These are phyloP conservation scores for Tuber calosporum DNA, from an alignment of 495 filamentous ascomycete genomes.

Conservation along the genomic window DNA sequence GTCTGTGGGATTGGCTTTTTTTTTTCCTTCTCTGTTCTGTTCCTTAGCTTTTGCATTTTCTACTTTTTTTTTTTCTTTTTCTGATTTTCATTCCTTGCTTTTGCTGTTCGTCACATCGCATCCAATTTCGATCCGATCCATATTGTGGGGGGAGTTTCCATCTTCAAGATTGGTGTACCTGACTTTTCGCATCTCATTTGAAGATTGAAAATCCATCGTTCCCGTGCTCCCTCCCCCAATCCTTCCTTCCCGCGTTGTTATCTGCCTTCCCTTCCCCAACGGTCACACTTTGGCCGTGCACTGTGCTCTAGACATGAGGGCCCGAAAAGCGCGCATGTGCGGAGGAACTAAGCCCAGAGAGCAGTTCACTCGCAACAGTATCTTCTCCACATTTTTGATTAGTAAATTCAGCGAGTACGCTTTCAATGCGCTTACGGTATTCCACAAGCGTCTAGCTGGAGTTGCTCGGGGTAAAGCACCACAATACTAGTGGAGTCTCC, in stretches of 20 bases:
- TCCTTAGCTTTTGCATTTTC: background rate
- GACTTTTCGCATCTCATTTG: background rate
- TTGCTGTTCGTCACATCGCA: background rate
- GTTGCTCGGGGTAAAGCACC: too few species aligned
- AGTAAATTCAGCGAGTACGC: too few species aligned
- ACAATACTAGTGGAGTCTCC: too few species aligned
- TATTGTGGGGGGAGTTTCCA: background rate
- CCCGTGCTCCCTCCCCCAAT: background rate
- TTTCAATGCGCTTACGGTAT: too few species aligned
- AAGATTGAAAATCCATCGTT: background rate
- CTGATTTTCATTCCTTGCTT: background rate
- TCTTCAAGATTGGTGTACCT: conserved; percentile 3
- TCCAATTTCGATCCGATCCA: background rate
- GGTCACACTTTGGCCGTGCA: background rate
- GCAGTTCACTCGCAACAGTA: too few species aligned
- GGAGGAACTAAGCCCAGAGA: too few species aligned
- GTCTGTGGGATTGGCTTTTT: background rate
- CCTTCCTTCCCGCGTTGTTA: background rate
- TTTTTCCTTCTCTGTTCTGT: background rate
- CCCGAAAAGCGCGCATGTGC: too few species aligned
- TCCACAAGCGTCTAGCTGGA: too few species aligned
- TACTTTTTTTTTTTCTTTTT: background rate
- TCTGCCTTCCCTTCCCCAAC: background rate
- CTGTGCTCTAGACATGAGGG: too few species aligned
- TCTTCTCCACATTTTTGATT: too few species aligned